Evolutionary conservation across 352 stramenopile species (phyloP).

Genomic region (Blastocystis sp.): DNA sequence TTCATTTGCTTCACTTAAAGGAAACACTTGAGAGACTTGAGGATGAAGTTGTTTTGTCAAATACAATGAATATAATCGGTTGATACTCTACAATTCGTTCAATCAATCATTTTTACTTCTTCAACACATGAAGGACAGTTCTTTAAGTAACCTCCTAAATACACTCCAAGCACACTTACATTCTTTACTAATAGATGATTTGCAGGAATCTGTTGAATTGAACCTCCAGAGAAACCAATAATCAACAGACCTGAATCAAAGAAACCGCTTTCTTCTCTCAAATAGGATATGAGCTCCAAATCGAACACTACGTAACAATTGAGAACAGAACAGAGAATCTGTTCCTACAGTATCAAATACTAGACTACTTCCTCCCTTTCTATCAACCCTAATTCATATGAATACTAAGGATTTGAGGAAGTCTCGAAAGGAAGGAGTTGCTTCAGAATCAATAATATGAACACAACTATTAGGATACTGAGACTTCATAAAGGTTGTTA

Average conservation of each 20-base stretch:
- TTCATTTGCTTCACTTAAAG: background rate
- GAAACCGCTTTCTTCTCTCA: background rate
- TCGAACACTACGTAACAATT: background rate
- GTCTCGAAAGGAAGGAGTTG: background rate
- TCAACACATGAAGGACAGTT: background rate
- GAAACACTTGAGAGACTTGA: background rate
- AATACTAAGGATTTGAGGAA: background rate
- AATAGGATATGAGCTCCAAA: background rate
- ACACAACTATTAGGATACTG: background rate
- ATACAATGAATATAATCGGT: background rate
- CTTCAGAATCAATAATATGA: background rate
- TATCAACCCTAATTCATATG: background rate
- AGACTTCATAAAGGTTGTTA: background rate
- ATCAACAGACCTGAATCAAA: background rate
- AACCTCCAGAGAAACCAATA: slow-evolving; percentile 11
- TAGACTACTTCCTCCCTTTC: background rate
- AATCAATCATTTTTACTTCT: background rate
- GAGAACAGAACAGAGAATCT: background rate
- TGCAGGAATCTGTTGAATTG: background rate
- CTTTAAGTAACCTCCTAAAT: slow-evolving; percentile 38
- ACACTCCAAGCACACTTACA: background rate
- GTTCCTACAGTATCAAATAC: slow-evolving; percentile 26
- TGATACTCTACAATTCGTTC: background rate
- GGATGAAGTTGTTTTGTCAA: background rate
- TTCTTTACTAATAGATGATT: slow-evolving; percentile 40